A percentile compares a stretch with the other conserved stretches of the same genome.
Conservation (phyloP, 2,329 filamentous ascomycete genomes). For the Arthroderma sp. region DNA sequence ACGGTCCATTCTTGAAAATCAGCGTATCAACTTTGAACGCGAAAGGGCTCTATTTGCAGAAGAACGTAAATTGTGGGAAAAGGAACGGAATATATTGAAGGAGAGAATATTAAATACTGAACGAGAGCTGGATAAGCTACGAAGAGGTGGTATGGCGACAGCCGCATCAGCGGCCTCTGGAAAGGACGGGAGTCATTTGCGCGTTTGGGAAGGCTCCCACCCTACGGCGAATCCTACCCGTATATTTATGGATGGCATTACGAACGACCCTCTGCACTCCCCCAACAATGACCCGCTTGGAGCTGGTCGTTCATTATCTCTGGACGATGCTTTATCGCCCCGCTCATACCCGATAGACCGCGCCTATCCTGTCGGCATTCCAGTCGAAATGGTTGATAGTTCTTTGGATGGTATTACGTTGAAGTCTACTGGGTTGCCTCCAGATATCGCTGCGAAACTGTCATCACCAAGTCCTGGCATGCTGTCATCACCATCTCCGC, state of each 20-base stretch:
- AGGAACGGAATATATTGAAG: constrained; percentile 29
- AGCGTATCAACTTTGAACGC: constrained; percentile 25
- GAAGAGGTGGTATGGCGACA: constrained; percentile 1
- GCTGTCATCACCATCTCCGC: constrained; percentile 13
- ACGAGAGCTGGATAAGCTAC: constrained; percentile 15
- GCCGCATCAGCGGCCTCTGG: background rate
- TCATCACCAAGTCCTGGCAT: constrained; percentile 22
- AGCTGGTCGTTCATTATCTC: constrained; percentile 18
- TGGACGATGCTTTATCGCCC: constrained; percentile 29
- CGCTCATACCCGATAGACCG: constrained; percentile 22
- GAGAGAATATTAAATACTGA: constrained; percentile 31
- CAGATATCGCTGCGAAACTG: constrained; percentile 30
- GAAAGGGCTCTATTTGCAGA: constrained; percentile 29
- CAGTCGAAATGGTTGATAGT: constrained; percentile 34
- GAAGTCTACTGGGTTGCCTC: constrained; percentile 32
- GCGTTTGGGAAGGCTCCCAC: constrained; percentile 34
- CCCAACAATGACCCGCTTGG: constrained; percentile 21
- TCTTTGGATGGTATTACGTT: constrained; percentile 35
- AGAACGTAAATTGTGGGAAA: constrained; percentile 32
- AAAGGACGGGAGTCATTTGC: constrained; percentile 9
- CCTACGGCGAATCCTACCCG: constrained; percentile 27
- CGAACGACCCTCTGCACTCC: constrained; percentile 11
- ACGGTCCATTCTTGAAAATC: constrained; percentile 25
- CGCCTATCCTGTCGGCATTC: constrained; percentile 21
- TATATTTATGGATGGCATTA: constrained; percentile 22